phyloP scores from a whole-genome alignment of 768 basidiomycete species.

The Cyathus striatus region DNA sequence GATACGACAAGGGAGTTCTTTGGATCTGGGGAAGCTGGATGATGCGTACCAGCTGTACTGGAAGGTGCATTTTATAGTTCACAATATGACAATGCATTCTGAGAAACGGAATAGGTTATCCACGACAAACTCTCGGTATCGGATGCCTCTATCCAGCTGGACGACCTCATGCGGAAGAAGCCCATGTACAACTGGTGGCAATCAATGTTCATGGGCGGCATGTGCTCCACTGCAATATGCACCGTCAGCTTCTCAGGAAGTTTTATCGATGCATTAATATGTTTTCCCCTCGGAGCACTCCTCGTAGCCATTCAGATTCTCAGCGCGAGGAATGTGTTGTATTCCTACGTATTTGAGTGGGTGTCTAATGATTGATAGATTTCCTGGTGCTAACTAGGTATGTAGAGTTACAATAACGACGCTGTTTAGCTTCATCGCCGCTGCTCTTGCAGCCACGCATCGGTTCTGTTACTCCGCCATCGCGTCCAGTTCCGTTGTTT shows the following conservation, averaged over 20 bases:
- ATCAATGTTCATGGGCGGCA: slow-evolving; percentile 65
- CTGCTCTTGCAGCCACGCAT: slow-evolving; percentile 63
- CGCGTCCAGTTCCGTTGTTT: slow-evolving; percentile 70
- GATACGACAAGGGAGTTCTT: slow-evolving; percentile 62
- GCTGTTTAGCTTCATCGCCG: slow-evolving; percentile 73
- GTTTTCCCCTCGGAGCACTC: slow-evolving; percentile 72
- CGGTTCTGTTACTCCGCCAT: slow-evolving; percentile 79
- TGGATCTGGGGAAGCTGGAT: slow-evolving; percentile 75
- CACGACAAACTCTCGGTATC: slow-evolving; percentile 76
- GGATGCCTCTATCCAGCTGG: slow-evolving; percentile 65
- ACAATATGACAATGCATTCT: no score
- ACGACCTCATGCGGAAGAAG: slow-evolving; percentile 63
- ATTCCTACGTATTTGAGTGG: slow-evolving; percentile 75
- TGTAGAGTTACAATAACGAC: slow-evolving; percentile 73
- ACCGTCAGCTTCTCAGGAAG: slow-evolving; percentile 68
- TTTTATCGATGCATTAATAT: slow-evolving; percentile 70
- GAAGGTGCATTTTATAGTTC: slow-evolving; percentile 43
- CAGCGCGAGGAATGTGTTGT: slow-evolving; percentile 71
- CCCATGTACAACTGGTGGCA: slow-evolving; percentile 59
- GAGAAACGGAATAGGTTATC: slow-evolving; percentile 65
- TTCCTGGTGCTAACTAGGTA: slow-evolving; percentile 1
- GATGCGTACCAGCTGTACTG: slow-evolving; percentile 71
- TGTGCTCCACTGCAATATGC: slow-evolving; percentile 74
- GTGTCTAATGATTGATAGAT: slow-evolving; percentile 12
- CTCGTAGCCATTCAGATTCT: slow-evolving; percentile 71